These are phyloP conservation scores for Camelina neglecta DNA, from an alignment of 345 rosid genomes.

Conservation along the genomic window DNA sequence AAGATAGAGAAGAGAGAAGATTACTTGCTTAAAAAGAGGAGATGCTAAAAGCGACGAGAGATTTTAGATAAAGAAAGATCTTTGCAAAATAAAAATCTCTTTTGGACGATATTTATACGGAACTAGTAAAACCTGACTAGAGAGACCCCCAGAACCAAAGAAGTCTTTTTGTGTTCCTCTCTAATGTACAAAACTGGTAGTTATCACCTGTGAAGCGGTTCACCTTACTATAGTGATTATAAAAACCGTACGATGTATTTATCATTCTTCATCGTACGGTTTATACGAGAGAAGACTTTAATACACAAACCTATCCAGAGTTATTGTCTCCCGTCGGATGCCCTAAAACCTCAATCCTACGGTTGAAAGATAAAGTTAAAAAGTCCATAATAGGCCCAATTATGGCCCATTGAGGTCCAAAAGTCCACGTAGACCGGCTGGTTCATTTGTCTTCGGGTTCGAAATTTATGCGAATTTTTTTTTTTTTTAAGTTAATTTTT, in stretches of 20 bases:
- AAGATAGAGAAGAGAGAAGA: constrained; percentile 18
- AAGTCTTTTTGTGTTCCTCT: neutral
- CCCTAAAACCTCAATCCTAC: neutral
- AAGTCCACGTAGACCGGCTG: constrained; percentile 20
- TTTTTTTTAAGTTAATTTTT: neutral
- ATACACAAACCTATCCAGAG: no score
- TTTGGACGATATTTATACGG: constrained; percentile 13
- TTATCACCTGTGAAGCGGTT: constrained; percentile 12
- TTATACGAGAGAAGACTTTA: no score
- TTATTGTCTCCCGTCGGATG: constrained; percentile 6
- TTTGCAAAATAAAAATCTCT: neutral
- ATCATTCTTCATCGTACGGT: constrained; percentile 5
- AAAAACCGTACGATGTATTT: constrained; percentile 12
- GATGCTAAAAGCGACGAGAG: constrained; percentile 27
- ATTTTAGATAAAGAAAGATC: neutral
- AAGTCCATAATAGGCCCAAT: constrained; percentile 17
- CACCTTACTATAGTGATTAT: neutral
- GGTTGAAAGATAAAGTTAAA: neutral
- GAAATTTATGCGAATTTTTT: constrained; percentile 4
- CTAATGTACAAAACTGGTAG: neutral
- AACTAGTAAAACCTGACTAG: constrained; percentile 15
- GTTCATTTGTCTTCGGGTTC: constrained; percentile 19
- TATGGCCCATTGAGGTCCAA: neutral
- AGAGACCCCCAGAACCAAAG: neutral
- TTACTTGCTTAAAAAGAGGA: constrained; percentile 36